Percentiles rank a stretch among this genome's conserved stretches.
Conservation (phyloP, 345 rosid species). For the Boechera stricta region DNA sequence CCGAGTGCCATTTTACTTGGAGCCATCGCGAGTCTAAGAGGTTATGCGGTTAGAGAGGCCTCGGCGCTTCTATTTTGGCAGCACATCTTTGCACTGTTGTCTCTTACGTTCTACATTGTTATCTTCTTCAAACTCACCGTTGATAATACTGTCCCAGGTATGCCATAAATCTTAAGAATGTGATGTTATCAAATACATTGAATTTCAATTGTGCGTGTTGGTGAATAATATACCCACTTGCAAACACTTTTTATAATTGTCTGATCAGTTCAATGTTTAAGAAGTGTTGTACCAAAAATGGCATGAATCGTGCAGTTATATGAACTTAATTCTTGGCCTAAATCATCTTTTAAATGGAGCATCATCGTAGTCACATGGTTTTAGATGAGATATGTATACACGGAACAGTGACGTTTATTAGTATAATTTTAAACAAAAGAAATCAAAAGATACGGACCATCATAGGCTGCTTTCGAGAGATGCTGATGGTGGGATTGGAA, state of each 20-base stretch:
- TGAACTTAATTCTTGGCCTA: constrained; percentile 16
- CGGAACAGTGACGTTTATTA: constrained; percentile 25
- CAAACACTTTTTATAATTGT: background rate
- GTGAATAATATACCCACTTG: constrained; percentile 19
- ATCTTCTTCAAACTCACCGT: constrained; percentile 69
- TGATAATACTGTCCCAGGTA: constrained; percentile 32
- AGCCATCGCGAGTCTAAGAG: constrained; percentile 90
- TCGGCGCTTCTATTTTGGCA: constrained; percentile 97
- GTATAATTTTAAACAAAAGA: background rate
- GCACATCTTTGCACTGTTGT: constrained; percentile 73
- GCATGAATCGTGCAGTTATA: constrained; percentile 30
- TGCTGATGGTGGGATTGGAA: constrained; percentile 28
- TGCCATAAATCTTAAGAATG: constrained; percentile 19
- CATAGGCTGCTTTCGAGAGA: constrained; percentile 27
- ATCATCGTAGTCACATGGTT: constrained; percentile 35
- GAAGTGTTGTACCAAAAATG: constrained; percentile 16
- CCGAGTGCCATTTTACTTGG: constrained; percentile 94
- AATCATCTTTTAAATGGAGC: constrained; percentile 18
- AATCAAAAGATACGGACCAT: constrained; percentile 25
- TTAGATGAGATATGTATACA: constrained; percentile 21
- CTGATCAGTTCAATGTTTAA: background rate
- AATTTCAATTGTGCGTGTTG: constrained; percentile 14
- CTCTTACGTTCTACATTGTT: constrained; percentile 73
- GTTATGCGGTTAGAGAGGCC: constrained; percentile 85
- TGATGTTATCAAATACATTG: constrained; percentile 1